These are phyloP conservation scores for Picea glauca DNA, from an alignment of 75 land plant species.

Conservation along the genomic window DNA sequence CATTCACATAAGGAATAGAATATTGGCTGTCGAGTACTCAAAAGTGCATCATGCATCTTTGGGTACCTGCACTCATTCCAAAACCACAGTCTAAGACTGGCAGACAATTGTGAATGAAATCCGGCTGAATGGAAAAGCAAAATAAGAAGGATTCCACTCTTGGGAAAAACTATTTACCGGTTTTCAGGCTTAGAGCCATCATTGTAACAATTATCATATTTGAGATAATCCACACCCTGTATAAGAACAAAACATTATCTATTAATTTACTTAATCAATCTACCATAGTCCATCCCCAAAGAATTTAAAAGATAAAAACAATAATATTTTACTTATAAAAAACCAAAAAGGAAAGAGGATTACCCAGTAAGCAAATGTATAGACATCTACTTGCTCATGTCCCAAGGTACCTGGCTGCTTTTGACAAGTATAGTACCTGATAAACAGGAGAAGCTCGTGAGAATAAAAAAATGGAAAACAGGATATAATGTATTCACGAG, in stretches of 20 bases:
- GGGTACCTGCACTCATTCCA: constrained; percentile 46
- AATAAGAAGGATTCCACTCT: background rate
- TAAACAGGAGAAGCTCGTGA: background rate
- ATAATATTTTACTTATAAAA: no score
- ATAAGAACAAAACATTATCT: background rate
- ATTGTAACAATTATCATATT: constrained; percentile 85
- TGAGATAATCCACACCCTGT: constrained; percentile 89
- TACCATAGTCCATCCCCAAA: no score
- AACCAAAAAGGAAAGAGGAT: background rate
- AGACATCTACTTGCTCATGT: constrained; percentile 76
- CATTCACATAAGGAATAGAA: constrained; percentile 95
- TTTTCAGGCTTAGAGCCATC: constrained; percentile 49
- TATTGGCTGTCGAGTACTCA: constrained; percentile 64
- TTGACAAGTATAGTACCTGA: constrained; percentile 54
- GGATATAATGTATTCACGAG: no score
- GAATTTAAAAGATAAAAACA: no score
- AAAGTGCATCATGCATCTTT: constrained; percentile 67
- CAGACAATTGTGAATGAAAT: background rate
- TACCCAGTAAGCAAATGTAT: constrained; percentile 89
- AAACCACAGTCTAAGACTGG: no score
- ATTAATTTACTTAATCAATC: background rate
- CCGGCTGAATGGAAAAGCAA: background rate
- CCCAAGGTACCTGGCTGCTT: constrained; percentile 89
- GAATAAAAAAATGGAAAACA: no score
- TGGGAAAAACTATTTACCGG: constrained; percentile 23